Base-by-base conservation (phyloP, 2,329 filamentous ascomycete species). In the Cercospora janseana region DNA sequence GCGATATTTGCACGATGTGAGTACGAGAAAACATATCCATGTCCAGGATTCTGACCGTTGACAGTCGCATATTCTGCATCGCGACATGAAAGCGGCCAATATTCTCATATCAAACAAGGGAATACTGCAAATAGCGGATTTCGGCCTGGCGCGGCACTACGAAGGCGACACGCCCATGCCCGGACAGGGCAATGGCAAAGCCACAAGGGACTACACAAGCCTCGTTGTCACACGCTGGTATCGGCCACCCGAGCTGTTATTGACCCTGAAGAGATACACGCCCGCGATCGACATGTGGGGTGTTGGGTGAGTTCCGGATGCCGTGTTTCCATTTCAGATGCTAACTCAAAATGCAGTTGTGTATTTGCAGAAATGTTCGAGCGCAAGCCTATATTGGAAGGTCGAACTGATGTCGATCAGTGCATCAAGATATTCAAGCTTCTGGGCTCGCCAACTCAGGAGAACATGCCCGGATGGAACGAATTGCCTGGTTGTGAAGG, bases 81-180 rank as follows among this genome's bases (percentile, higher is more conserved):
- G 93, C 66, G 93, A 98, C 65, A 97, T 98, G 91, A 98, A 98
- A 74, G 93, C 93, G 2, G 93, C 93, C 64, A 98, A 98, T 67
- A 79, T 98, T 24, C 81, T 98, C 52, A 98, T 98, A 71, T 95
- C 88, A 73, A 97, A 98, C 70, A 79, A 83, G 48, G 93, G 93
- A 16, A 85, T 95, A 49, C 79, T 98, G 8, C 92, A 97, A 69
- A 97, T 98, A 70, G 93, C 90, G 32, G 93, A 98, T 74, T 98
- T 98, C 63, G 93, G 93, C 61, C 79, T 98, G 26, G 93, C 93
- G 6, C 80, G 93, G 63, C 88, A 95, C 63, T 98, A 95, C 67
- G 90, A 96, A 56, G 93, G 94, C 34, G 79, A 80, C 0, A 82
- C 85, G 4, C 93, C 93, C 2, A 80, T 82, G 49, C 75, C 87